A percentile compares a stretch with the other conserved stretches of the same genome.
These are phyloP conservation scores for Zygoascus hellenicus DNA, from an alignment of 1,139 yeast genomes.

Conservation along the genomic window DNA sequence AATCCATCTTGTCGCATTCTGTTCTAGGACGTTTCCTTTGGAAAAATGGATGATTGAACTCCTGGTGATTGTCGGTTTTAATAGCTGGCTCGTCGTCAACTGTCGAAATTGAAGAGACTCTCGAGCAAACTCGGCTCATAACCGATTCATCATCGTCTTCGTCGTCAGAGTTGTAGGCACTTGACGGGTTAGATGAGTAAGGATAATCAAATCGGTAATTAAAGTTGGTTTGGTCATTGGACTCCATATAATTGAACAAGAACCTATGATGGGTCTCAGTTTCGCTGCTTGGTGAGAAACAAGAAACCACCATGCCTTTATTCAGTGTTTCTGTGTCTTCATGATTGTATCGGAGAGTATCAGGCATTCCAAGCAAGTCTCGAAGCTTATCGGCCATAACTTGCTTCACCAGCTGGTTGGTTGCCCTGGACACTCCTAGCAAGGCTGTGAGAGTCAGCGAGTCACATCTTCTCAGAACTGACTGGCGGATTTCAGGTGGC, in stretches of 20 bases:
- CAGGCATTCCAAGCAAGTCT: slow-evolving; percentile 13
- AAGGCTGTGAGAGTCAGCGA: slow-evolving; percentile 14
- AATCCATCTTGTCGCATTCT: slow-evolving; percentile 6
- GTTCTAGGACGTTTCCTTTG: slow-evolving; percentile 8
- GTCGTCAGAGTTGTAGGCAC: slow-evolving; percentile 12
- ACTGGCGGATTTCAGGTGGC: slow-evolving; percentile 19
- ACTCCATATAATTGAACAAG: slow-evolving; percentile 15
- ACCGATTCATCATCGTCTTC: slow-evolving; percentile 11
- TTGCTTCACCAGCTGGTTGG: slow-evolving; percentile 18
- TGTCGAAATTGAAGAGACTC: not conserved
- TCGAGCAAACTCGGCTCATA: slow-evolving; percentile 2
- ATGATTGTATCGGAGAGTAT: not conserved
- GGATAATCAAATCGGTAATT: slow-evolving; percentile 14
- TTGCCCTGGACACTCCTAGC: slow-evolving; percentile 14
- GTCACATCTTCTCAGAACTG: slow-evolving; percentile 18
- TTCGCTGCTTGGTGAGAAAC: slow-evolving; percentile 4
- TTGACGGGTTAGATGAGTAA: slow-evolving; percentile 15
- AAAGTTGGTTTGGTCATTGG: slow-evolving; percentile 15
- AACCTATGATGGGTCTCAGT: not conserved
- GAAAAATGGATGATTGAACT: slow-evolving; percentile 2
- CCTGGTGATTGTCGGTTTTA: not conserved
- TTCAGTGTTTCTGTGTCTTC: slow-evolving; percentile 2
- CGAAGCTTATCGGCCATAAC: slow-evolving; percentile 15
- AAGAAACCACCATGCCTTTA: slow-evolving; percentile 1
- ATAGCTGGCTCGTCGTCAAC: not conserved